A percentile compares a stretch with the other conserved stretches of the same genome.
Conservation (phyloP, 2,329 filamentous ascomycete genomes). For the Phialophora verrucosa region DNA sequence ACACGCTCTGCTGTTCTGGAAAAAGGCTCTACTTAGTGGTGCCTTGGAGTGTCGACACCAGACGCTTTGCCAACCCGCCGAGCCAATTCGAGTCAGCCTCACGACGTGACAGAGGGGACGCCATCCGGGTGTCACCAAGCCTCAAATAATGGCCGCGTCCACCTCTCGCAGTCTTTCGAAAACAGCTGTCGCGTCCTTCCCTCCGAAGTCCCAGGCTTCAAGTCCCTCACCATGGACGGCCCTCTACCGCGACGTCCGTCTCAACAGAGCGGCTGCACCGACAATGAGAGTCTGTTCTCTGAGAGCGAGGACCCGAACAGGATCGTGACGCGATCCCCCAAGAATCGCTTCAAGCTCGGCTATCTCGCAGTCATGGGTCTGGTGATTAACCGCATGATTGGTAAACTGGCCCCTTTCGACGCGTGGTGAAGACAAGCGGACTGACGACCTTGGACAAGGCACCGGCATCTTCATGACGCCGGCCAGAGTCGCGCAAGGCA, state of each 20-base stretch:
- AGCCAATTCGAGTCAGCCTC: constrained; percentile 1
- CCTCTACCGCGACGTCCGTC: constrained; percentile 1
- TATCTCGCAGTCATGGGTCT: constrained; percentile 6
- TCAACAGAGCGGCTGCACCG: neutral
- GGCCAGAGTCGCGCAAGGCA: constrained; percentile 4
- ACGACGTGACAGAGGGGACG: neutral
- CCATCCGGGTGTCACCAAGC: neutral
- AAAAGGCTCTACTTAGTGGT: neutral
- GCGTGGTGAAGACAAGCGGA: neutral
- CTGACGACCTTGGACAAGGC: neutral
- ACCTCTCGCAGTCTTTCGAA: neutral
- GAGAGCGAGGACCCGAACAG: constrained; percentile 3
- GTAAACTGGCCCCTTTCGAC: neutral
- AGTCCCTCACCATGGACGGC: constrained; percentile 1
- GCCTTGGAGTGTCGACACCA: neutral
- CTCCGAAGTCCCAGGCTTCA: neutral
- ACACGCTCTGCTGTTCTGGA: neutral
- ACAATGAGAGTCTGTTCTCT: constrained; percentile 7
- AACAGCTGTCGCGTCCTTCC: neutral
- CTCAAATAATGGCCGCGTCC: constrained; percentile 8
- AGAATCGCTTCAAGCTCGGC: constrained; percentile 7
- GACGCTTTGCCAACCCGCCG: neutral
- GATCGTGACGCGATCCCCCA: neutral
- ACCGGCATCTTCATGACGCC: constrained; percentile 15
- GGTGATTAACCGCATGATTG: constrained; percentile 12